Conservation (phyloP, 345 rosid species). For the Pugionium dolabratum region DNA sequence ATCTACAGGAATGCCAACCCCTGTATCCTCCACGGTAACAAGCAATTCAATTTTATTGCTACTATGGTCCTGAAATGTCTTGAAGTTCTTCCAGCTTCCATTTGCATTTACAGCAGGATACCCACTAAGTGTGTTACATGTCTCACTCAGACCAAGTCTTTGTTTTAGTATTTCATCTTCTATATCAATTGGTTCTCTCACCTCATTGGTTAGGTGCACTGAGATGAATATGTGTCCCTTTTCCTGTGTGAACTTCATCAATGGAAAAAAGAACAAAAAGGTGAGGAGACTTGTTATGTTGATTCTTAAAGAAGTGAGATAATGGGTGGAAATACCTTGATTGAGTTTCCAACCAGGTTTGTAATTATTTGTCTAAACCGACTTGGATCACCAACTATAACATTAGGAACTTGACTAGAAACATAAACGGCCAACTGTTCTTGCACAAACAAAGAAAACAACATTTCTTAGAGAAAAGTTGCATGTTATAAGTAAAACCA, state of each 20-base stretch:
- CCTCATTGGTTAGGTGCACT: conserved; percentile 66
- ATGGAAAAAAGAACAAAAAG: neutral
- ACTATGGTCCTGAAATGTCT: conserved; percentile 33
- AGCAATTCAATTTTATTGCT: conserved; percentile 55
- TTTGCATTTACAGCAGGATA: conserved; percentile 71
- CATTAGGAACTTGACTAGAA: conserved; percentile 74
- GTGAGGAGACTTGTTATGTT: neutral
- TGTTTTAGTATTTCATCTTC: neutral
- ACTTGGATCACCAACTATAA: conserved; percentile 81
- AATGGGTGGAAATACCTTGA: conserved; percentile 52
- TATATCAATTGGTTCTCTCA: conserved; percentile 35
- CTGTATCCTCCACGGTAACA: conserved; percentile 93
- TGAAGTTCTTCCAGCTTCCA: conserved; percentile 82
- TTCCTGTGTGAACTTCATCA: conserved; percentile 62
- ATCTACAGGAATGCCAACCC: conserved; percentile 78
- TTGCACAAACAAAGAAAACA: neutral
- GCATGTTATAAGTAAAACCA: neutral
- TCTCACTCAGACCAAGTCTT: conserved; percentile 22
- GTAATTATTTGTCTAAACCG: conserved; percentile 87
- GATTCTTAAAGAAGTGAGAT: neutral
- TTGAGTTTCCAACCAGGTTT: conserved; percentile 93
- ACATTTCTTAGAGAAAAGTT: neutral
- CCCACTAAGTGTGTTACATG: conserved; percentile 55
- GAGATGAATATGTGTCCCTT: conserved; percentile 79
- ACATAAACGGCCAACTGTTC: conserved; percentile 80